Conservation (phyloP, 1,139 yeast species). For the Trichomonascaceae sp. region DNA sequence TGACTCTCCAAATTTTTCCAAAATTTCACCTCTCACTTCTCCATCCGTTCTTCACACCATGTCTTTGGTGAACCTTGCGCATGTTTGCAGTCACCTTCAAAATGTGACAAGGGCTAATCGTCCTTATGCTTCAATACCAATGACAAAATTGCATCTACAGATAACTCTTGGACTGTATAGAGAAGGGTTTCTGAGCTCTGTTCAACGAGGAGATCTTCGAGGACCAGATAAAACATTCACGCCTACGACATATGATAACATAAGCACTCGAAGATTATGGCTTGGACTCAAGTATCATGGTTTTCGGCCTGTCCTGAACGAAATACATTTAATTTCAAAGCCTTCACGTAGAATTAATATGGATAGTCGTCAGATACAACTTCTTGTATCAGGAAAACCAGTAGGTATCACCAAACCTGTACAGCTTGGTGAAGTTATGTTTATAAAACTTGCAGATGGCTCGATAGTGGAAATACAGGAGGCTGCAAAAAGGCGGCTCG, state of each 20-base stretch:
- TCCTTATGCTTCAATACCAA: constrained; percentile 76
- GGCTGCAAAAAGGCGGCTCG: constrained; percentile 67
- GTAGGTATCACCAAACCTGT: constrained; percentile 73
- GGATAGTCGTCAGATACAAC: constrained; percentile 56
- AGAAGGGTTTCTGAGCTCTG: constrained; percentile 81
- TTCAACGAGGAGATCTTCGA: constrained; percentile 80
- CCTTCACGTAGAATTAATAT: constrained; percentile 76
- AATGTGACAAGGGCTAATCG: constrained; percentile 75
- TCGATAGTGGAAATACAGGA: constrained; percentile 73
- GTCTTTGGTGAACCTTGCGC: constrained; percentile 82
- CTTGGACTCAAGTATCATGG: constrained; percentile 83
- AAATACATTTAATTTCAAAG: constrained; percentile 69
- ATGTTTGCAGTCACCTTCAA: constrained; percentile 83
- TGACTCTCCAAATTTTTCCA: neutral
- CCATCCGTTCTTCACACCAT: constrained; percentile 32
- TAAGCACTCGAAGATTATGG: constrained; percentile 86
- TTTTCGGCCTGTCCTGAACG: constrained; percentile 67
- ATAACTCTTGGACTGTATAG: constrained; percentile 79
- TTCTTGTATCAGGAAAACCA: constrained; percentile 68
- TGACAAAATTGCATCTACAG: constrained; percentile 74
- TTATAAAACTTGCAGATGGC: constrained; percentile 47
- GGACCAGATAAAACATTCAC: constrained; percentile 77
- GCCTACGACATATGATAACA: constrained; percentile 83
- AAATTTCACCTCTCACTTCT: neutral
- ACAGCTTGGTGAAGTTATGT: constrained; percentile 85